phyloP scores from a whole-genome alignment of 345 rosid genomes.

The Populus euphratica region DNA sequence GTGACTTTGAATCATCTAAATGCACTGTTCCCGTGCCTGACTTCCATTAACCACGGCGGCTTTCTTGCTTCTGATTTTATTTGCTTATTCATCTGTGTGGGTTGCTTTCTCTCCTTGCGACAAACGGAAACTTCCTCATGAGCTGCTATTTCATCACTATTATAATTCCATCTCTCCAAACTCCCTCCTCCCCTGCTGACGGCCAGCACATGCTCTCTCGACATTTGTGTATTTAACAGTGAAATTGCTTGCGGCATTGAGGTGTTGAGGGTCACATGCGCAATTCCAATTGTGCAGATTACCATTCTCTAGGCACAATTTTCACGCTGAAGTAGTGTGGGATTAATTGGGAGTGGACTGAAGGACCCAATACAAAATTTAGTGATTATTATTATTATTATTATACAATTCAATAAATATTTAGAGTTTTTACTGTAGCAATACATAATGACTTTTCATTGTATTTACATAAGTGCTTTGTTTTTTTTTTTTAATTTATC shows the following conservation, averaged over 20 bases:
- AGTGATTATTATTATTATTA: too few relatives aligned
- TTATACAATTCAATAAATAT: too few relatives aligned
- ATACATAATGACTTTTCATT: too few relatives aligned
- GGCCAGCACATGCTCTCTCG: conserved; percentile 1
- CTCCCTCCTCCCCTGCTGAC: background rate
- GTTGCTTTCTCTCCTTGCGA: background rate
- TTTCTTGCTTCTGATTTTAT: conserved; percentile 1
- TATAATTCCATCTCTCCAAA: background rate
- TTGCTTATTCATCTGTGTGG: background rate
- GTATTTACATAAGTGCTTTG: too few relatives aligned
- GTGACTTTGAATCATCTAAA: background rate
- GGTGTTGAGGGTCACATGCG: background rate
- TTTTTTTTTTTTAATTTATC: too few relatives aligned
- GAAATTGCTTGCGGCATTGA: background rate
- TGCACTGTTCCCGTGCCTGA: conserved; percentile 23
- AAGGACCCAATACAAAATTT: too few relatives aligned
- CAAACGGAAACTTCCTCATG: conserved; percentile 30
- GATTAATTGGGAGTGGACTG: too few relatives aligned
- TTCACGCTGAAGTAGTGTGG: background rate
- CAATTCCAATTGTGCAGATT: background rate
- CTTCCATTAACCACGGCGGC: conserved; percentile 39
- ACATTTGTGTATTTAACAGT: background rate
- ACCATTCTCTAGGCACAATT: background rate
- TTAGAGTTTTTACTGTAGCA: too few relatives aligned
- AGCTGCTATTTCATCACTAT: conserved; percentile 13